Evolutionary conservation across 2,329 filamentous ascomycete species (phyloP), one percentile per base, ranked within the genome.

Genomic region (Phyllosticta capitalensis): DNA sequence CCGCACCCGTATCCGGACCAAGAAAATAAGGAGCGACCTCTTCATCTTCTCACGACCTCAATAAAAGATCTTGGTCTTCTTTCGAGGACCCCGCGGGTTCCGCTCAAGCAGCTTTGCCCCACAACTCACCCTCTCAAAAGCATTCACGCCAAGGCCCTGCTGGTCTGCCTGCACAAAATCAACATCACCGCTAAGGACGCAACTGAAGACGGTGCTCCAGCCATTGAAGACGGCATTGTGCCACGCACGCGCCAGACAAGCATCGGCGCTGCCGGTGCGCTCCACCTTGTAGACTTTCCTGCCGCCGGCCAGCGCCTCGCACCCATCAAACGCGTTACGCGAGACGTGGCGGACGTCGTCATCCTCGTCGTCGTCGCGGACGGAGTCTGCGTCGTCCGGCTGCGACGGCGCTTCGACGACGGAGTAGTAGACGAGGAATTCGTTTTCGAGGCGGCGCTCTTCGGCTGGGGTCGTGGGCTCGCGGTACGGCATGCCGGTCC

Each of bases 131-230:
- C 58, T 20, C 30, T 56, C 30, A 7, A 60, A 56, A 9, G 45
- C 53, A 20, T 53, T 28, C 17, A 53, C 30, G 1, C 33, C 28
- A 20, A 59, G 2, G 9, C 58, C 58, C 9, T 21, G 14, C 26
- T 22, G 3, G 33, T 22, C 22, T 28, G 38, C 58, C 19, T n/a
- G 19, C 17, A 9, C 7, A 6, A 52, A 7, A 9, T 49, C 58
- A 4, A 45, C 53, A 2, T 52, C 52, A 4, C 53, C 58, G 6
- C 1, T 2, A 5, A 60, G 30, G 0, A 30, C 58, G 19, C 58
- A 60, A 10, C 21, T 19, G 6, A 60, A 60, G 9, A 55, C 54
- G 2, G 58, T 60, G 6, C 53, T 52, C 58, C 58, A 60, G 9
- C 58, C 53, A 2, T 26, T 20, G 26, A 60, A 6, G 17, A 30